These are phyloP conservation scores for Ascochyta lentis DNA, from an alignment of 2,329 filamentous ascomycete genomes.

Conservation along the genomic window DNA sequence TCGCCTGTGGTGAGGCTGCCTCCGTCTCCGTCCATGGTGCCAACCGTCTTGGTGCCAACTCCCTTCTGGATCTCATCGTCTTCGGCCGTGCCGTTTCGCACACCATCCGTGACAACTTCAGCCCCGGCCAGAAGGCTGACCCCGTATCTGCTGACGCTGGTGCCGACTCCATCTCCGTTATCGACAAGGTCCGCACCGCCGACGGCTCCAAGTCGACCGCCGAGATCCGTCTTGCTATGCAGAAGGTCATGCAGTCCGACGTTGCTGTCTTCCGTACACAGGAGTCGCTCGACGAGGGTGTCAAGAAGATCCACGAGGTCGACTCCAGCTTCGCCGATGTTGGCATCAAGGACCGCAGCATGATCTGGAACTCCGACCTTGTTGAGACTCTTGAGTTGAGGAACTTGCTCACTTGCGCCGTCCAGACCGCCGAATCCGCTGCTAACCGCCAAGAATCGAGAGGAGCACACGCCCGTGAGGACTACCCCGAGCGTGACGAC, in stretches of 20 bases:
- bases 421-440: conserved; percentile 89
- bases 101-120: conserved; percentile 94
- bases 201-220: conserved; percentile 85
- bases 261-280: conserved; percentile 97
- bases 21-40: conserved; percentile 98
- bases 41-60: conserved; percentile 98
- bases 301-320: conserved; percentile 83
- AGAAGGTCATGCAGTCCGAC: conserved; percentile 98
- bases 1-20: conserved; percentile 95
- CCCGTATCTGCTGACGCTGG: conserved; percentile 84
- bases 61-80: conserved; percentile 93
- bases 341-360: conserved; percentile 96
- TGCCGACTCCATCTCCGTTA: conserved; percentile 81
- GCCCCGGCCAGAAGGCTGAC: conserved; percentile 79
- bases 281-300: conserved; percentile 91
- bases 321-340: conserved; percentile 82
- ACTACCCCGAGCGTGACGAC: conserved; percentile 94
- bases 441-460: conserved; percentile 96
- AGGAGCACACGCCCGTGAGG: conserved; percentile 95
- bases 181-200: conserved; percentile 85
- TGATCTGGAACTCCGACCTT: conserved; percentile 99
- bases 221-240: conserved; percentile 90
- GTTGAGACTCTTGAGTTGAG: conserved; percentile 95
- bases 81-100: conserved; percentile 97
- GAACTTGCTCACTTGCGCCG: conserved; percentile 95